Evolutionary conservation across 768 basidiomycete genomes (phyloP).

Genomic region (Pleurotus salmoneostramineus): DNA sequence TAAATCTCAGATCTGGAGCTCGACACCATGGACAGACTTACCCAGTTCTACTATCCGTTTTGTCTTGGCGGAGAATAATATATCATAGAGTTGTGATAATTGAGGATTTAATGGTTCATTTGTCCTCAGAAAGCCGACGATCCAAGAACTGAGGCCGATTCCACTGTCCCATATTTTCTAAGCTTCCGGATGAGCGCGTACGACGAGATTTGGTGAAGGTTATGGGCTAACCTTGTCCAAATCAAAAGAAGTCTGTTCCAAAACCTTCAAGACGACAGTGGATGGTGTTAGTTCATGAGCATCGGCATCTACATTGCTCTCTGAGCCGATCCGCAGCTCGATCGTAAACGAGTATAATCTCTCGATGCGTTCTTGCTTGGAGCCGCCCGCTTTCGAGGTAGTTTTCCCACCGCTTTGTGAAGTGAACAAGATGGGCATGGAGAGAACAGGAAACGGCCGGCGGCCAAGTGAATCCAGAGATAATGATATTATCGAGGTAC

Average conservation of each 20-base stretch:
- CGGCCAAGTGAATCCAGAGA: slow-evolving; percentile 27
- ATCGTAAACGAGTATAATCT: slow-evolving; percentile 42
- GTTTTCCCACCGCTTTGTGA: slow-evolving; percentile 17
- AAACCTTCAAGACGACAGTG: slow-evolving; percentile 42
- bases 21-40: slow-evolving; percentile 22
- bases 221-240: slow-evolving; percentile 75
- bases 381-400: slow-evolving; percentile 1
- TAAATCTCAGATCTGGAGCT: background rate
- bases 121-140: slow-evolving; percentile 34
- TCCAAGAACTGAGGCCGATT: slow-evolving; percentile 79
- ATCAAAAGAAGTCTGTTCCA: slow-evolving; percentile 86
- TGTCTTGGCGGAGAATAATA: slow-evolving; percentile 33
- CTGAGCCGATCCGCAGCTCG: slow-evolving; percentile 15
- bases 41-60: slow-evolving; percentile 69
- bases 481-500: too few species aligned
- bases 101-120: slow-evolving; percentile 3
- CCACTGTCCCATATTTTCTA: slow-evolving; percentile 99
- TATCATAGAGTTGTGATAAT: slow-evolving; percentile 20
- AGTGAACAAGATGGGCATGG: slow-evolving; percentile 56
- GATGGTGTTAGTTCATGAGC: background rate
- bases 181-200: slow-evolving; percentile 10
- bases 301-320: slow-evolving; percentile 9
- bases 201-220: slow-evolving; percentile 23
- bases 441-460: slow-evolving; percentile 57
- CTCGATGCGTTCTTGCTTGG: slow-evolving; percentile 68